Conservation (phyloP, 1,284 basidiomycete genomes). For the Pseudozyma thailandica region DNA sequence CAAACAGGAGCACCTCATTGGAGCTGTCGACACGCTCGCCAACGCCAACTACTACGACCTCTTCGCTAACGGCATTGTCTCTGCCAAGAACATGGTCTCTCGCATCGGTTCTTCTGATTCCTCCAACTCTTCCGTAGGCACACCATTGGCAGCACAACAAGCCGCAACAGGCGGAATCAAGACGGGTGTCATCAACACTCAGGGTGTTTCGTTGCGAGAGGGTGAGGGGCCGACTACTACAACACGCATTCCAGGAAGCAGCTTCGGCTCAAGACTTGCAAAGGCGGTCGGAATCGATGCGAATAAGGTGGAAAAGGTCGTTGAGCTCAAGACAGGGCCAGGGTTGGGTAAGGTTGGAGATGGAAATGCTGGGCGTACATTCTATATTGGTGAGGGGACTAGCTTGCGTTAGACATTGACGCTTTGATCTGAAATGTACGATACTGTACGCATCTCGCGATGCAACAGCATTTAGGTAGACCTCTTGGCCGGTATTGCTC, state of each 20-base stretch:
- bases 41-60: constrained; percentile 52
- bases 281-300: constrained; percentile 31
- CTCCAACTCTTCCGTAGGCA: constrained; percentile 8
- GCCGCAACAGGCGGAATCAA: constrained; percentile 41
- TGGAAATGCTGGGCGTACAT: constrained; percentile 33
- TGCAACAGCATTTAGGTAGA: too few species aligned
- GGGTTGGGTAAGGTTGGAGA: constrained; percentile 38
- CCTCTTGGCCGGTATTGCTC: too few species aligned
- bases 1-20: constrained; percentile 37
- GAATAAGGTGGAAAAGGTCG: constrained; percentile 30
- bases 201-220: constrained; percentile 37
- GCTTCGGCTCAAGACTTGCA: constrained; percentile 37
- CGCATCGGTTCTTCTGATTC: constrained; percentile 13
- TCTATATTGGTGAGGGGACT: constrained; percentile 48
- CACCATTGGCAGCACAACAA: constrained; percentile 25
- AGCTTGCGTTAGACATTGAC: constrained; percentile 29
- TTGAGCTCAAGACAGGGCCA: constrained; percentile 37
- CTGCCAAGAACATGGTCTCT: constrained; percentile 28
- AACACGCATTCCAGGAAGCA: constrained; percentile 28
- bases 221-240: constrained; percentile 7
- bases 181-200: constrained; percentile 46
- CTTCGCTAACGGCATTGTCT: constrained; percentile 38
- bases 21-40: constrained; percentile 26
- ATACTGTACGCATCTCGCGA: too few species aligned
- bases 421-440: background rate